Evolutionary conservation across 768 basidiomycete species (phyloP), one percentile per base, ranked within the genome.

Genomic region (Rhizopogon vulgaris): DNA sequence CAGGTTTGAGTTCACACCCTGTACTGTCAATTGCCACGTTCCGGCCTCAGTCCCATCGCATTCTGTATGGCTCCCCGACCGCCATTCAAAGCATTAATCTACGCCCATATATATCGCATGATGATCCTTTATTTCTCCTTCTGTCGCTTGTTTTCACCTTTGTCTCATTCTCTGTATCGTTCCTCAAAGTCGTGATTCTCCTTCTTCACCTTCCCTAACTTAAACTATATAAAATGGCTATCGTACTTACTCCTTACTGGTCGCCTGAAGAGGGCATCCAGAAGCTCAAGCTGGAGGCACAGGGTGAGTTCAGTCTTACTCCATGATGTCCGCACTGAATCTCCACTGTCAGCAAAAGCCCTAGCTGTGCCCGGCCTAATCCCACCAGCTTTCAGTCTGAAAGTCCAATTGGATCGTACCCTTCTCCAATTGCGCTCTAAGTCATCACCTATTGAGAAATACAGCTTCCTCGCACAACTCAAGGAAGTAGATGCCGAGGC

Each of bases 401-500:
- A 68, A 6, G 60, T 82, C 25, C 88, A 90, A 59, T 64, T 70
- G 34, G 52, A 73, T 18, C 84, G 89, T 48, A 81, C 80, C 61
- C 68, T 89, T 52, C 68, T 66, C n/a, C 89, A 91, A 66, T 69
- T 91, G 8, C 83, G 83, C 46, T 84, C 85, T 15, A 90, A 90
- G 67, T 78, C 82, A 64, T 81, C 79, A 65, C 63, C 69, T 52
- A 80, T 94, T 38, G 89, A 93, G 63, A 88, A 90, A 71, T 86
- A 95, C 70, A 88, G 91, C 63, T 94, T 84, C 64, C 80, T 95
- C 27, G 79, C 83, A 8, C 78, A 79, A 51, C 75, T 94, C 53
- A 87, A 91, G 64, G 72, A 83, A 56, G 73, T 83, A 46, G 84
- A 94, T 63, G 78, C 80, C 12, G 66, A 75, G 41, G 78, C 87